Base-by-base conservation (phyloP, 768 basidiomycete genomes). In the Sporobolomyces roseus region DNA sequence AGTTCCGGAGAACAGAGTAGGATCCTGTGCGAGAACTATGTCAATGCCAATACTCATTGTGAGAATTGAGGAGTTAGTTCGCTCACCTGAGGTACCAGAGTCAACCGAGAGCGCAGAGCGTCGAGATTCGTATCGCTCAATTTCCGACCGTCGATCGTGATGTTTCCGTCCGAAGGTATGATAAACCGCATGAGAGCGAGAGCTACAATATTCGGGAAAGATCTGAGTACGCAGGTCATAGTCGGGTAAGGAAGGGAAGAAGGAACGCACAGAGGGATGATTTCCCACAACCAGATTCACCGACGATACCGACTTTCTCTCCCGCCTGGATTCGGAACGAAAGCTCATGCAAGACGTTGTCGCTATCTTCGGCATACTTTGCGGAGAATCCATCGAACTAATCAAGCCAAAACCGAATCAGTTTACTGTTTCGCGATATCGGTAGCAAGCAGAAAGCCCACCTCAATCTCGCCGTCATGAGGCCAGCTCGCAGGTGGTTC, bases 41-140 rank as follows among this genome's bases (percentile, higher is more conserved):
- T n/a, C n/a, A n/a, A n/a, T n/a, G n/a, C n/a, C n/a, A n/a, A n/a
- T n/a, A n/a, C n/a, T n/a, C n/a, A n/a, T n/a, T n/a, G n/a, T n/a
- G n/a, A n/a, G n/a, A 59, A 50, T 72, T 51, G 17, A 16, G 13
- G 17, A 14, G 7, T 1, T 25, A 6, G 38, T 1, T 35, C 14
- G 58, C 68, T 65, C n/a, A n/a, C n/a, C n/a, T 81, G 80, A 10
- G 72, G 72, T 19, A 73, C 67, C 30, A 73, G 51, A 2, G 68
- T 73, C 51, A 91, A 79, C 49, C 83, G 84, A 63, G 85, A 87
- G 27, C 91, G 84, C 43, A 96, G 82, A 76, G 93, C 77, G 6
- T 72, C 66, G 19, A 80, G 66, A 53, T 75, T 78, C 25, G 80
- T 73, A 43, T 79, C 76, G 14, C 70, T 50, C 25, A 82, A 79